Conservation (phyloP, 2,329 filamentous ascomycete species). For the Diaporthe sp. region DNA sequence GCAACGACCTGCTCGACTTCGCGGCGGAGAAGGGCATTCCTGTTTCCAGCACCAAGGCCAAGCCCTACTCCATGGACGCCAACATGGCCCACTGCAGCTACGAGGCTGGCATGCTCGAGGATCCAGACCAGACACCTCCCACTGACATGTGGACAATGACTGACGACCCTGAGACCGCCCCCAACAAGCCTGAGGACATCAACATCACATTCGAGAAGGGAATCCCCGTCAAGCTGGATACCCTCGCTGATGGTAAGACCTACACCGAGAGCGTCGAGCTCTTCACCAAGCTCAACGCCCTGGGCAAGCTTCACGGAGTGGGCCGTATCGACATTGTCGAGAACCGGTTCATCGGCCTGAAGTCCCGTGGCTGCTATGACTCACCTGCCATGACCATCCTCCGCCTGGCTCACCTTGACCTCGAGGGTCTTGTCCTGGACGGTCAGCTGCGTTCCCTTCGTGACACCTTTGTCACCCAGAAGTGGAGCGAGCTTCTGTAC, state of each 20-base stretch:
- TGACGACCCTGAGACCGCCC: conserved; percentile 76
- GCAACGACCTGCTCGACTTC: conserved; percentile 80
- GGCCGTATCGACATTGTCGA: conserved; percentile 88
- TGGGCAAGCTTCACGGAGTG: conserved; percentile 80
- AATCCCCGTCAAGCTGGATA: conserved; percentile 71
- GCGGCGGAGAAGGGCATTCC: conserved; percentile 77
- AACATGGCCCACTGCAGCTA: conserved; percentile 70
- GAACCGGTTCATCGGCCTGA: conserved; percentile 71
- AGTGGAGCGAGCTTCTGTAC: conserved; percentile 62
- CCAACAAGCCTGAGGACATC: conserved; percentile 79
- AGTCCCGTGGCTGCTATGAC: conserved; percentile 87
- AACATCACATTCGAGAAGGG: conserved; percentile 81
- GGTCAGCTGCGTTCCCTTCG: conserved; percentile 69
- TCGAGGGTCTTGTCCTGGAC: conserved; percentile 67
- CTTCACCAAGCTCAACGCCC: conserved; percentile 79
- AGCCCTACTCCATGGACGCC: conserved; percentile 62
- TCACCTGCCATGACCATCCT: conserved; percentile 65
- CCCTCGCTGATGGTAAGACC: conserved; percentile 65
- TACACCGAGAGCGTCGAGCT: conserved; percentile 79
- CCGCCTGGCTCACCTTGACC: conserved; percentile 61
- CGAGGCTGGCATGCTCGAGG: conserved; percentile 82
- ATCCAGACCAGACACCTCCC: conserved; percentile 74
- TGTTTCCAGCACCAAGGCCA: conserved; percentile 80
- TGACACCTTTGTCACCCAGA: conserved; percentile 69
- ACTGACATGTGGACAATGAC: conserved; percentile 87